These are phyloP conservation scores for Panicum miliaceum DNA, from an alignment of 176 grass and related monocot genomes.

Conservation along the genomic window DNA sequence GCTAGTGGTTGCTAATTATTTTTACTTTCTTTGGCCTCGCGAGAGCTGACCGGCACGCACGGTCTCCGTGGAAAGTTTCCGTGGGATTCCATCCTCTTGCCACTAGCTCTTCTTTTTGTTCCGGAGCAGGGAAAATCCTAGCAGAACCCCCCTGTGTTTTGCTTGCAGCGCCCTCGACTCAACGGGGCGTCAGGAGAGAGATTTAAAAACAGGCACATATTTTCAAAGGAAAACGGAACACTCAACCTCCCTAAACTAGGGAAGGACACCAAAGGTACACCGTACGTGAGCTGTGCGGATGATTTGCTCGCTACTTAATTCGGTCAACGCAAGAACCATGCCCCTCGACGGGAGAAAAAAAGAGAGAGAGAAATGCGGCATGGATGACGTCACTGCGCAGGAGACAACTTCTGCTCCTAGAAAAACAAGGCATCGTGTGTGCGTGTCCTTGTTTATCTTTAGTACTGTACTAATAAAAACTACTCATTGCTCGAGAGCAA, in stretches of 20 bases:
- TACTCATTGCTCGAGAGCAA: neutral
- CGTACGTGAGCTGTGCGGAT: neutral
- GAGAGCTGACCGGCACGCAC: slow-evolving; percentile 9
- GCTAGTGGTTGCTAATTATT: neutral
- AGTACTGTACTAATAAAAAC: no score
- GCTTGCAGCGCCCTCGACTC: neutral
- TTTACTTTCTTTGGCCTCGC: neutral
- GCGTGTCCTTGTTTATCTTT: neutral
- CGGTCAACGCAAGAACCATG: neutral
- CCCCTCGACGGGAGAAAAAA: neutral
- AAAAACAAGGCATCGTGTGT: neutral
- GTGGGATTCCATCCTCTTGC: slow-evolving; percentile 10
- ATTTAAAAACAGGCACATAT: neutral
- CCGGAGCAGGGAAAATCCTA: neutral
- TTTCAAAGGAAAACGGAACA: neutral
- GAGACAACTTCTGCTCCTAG: neutral
- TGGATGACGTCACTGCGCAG: neutral
- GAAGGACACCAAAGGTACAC: slow-evolving; percentile 31
- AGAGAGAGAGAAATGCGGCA: neutral
- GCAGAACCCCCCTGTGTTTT: neutral
- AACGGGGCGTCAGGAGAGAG: neutral
- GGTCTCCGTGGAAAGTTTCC: neutral
- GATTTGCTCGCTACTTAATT: neutral
- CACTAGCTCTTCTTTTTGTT: neutral
- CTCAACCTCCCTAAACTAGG: neutral